Evolutionary conservation across 2,329 filamentous ascomycete genomes (phyloP).

Genomic region (Xylariaceae sp.): DNA sequence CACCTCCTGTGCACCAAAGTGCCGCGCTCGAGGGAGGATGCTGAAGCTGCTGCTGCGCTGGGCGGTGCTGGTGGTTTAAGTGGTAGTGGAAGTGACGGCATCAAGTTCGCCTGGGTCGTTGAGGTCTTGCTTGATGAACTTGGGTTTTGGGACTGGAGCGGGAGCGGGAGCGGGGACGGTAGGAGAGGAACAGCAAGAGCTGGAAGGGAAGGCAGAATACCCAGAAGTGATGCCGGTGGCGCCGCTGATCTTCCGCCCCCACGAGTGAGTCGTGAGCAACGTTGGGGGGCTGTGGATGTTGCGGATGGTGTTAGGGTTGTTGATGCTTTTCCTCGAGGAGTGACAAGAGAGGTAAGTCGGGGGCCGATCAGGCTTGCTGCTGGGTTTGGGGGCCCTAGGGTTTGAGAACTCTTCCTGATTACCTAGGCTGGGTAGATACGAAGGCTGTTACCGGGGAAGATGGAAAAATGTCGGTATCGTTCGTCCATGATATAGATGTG

Average conservation of each 20-base stretch:
- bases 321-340: constrained; percentile 33
- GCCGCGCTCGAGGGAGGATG: constrained; percentile 39
- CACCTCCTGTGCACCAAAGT: constrained; percentile 49
- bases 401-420: too few species aligned
- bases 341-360: background rate
- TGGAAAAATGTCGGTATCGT: too few species aligned
- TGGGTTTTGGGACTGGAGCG: constrained; percentile 39
- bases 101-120: constrained; percentile 39
- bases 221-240: background rate
- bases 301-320: constrained; percentile 35
- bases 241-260: constrained; percentile 2
- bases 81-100: constrained; percentile 10
- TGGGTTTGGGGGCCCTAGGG: constrained; percentile 35
- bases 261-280: constrained; percentile 43
- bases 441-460: too few species aligned
- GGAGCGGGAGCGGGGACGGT: background rate
- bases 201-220: constrained; percentile 15
- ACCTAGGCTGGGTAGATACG: too few species aligned
- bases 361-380: constrained; percentile 26
- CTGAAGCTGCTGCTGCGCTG: constrained; percentile 26
- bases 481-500: too few species aligned
- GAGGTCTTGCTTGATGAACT: constrained; percentile 51
- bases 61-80: too few species aligned
- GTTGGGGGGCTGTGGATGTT: constrained; percentile 49
- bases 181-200: constrained; percentile 1